These are phyloP conservation scores for Trichoderma citrinoviride DNA, from an alignment of 2,329 filamentous ascomycete genomes.

Conservation along the genomic window DNA sequence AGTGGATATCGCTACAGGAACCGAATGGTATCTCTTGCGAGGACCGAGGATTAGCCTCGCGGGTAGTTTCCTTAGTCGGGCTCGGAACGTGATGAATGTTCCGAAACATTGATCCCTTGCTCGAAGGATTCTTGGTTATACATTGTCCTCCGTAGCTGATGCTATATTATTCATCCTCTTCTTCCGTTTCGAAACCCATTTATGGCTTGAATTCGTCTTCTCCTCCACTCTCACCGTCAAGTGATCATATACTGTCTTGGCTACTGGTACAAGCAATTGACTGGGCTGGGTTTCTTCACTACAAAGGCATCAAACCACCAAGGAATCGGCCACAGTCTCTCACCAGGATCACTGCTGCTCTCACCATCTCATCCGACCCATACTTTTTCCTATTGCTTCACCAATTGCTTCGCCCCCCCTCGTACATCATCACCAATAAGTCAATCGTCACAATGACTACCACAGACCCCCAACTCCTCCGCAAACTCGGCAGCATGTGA, in stretches of 20 bases:
- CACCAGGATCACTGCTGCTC: background rate
- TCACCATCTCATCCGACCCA: background rate
- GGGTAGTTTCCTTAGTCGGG: background rate
- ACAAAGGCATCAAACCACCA: background rate
- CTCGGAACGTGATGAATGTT: no score
- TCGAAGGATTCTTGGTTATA: background rate
- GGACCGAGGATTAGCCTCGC: background rate
- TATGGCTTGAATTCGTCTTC: no score
- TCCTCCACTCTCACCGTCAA: no score
- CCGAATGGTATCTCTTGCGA: background rate
- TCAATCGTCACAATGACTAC: background rate
- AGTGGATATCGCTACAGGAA: no score
- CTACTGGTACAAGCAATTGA: no score
- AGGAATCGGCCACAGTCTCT: background rate
- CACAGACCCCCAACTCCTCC: slow-evolving; percentile 22
- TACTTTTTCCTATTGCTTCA: background rate
- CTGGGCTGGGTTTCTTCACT: background rate
- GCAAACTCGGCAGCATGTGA: slow-evolving; percentile 32
- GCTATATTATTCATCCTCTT: background rate
- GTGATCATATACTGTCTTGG: no score
- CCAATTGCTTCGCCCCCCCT: no score
- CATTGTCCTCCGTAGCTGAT: no score
- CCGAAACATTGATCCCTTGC: no score
- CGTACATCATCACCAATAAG: background rate
- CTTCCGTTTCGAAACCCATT: background rate